Evolutionary conservation across 2,329 filamentous ascomycete species (phyloP), one percentile per base, ranked within the genome.

Genomic region (Ascocoryne sarcoides): DNA sequence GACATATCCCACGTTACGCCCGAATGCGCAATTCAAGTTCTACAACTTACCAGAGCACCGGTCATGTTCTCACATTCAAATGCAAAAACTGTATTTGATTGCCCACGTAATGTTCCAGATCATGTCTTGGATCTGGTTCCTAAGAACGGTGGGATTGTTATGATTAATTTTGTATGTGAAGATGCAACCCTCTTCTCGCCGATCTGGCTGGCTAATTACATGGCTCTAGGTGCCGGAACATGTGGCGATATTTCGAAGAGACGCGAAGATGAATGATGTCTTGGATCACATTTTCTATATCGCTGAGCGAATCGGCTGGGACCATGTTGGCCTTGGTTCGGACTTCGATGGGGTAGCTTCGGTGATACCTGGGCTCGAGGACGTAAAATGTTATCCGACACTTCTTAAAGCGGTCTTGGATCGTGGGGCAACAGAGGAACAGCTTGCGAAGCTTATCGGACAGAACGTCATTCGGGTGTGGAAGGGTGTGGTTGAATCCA

Each of bases 271-370:
- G 23, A 62, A 68, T 19, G 72, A 76, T 37, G 76, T 82, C 2
- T 75, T 72, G 0, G 65, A 73, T 40, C 79, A 83, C 51, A 76
- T 83, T 45, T 65, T 68, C 48, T 65, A 82, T 50, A 75, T 82
- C 44, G 79, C 75, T 3, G 62, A 75, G 29, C 58, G 72, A 17
- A 74, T 81, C 38, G 79, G 79, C 1, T 82, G 78, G 51, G 72
- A 79, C 37, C 67, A 81, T 56, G 76, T 83, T 10, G 79, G 79
- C 0, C 57, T 83, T 5, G 79, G 79, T 0, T 75, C 72, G 20
- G 79, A 83, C 53, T 84, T 76, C 50, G 79, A 83, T 52, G 79
- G 48, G 3, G 74, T 73, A 38, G 58, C 61, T 1, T 56, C 42
- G 9, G 71, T 70, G 2, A 76, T 78, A 0, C 54, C 57, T 16